Evolutionary conservation across 352 stramenopile genomes (phyloP).

Genomic region (Phytophthora lateralis): DNA sequence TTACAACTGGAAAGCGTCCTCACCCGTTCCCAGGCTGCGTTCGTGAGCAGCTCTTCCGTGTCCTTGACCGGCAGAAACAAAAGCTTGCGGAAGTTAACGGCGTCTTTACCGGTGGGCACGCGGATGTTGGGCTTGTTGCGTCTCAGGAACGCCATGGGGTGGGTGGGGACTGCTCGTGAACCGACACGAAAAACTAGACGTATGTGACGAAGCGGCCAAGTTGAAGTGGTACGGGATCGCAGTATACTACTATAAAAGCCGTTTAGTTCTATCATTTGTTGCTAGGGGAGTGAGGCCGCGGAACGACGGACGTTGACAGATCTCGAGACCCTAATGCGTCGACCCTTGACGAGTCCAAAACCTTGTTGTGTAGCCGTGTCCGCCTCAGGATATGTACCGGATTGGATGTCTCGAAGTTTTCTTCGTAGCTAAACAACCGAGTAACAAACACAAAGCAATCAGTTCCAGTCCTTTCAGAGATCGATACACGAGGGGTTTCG

Average conservation of each 20-base stretch:
- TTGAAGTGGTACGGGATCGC: constrained; percentile 15
- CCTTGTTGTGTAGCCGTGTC: constrained; percentile 76
- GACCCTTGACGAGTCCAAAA: constrained; percentile 58
- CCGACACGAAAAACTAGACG: constrained; percentile 22
- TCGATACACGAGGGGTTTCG: not conserved
- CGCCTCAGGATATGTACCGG: constrained; percentile 78
- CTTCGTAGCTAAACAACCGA: constrained; percentile 49
- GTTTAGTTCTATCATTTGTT: constrained; percentile 31
- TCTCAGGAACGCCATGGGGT: constrained; percentile 63
- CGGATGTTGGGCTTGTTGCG: constrained; percentile 72
- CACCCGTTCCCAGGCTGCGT: constrained; percentile 66
- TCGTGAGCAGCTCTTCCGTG: constrained; percentile 70
- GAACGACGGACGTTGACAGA: constrained; percentile 25
- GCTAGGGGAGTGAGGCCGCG: constrained; percentile 15
- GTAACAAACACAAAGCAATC: not conserved
- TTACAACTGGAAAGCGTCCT: not conserved
- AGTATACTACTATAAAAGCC: constrained; percentile 14
- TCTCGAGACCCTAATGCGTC: constrained; percentile 20
- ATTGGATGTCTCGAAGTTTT: constrained; percentile 78
- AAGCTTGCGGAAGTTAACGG: constrained; percentile 81
- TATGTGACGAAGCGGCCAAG: constrained; percentile 17
- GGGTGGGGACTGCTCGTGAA: constrained; percentile 13
- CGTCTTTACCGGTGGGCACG: constrained; percentile 70
- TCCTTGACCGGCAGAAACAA: constrained; percentile 76
- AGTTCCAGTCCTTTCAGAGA: not conserved